A percentile compares a stretch with the other conserved stretches of the same genome.
Evolutionary conservation across 2,329 filamentous ascomycete species (phyloP).

Genomic region (Alternaria rosae): DNA sequence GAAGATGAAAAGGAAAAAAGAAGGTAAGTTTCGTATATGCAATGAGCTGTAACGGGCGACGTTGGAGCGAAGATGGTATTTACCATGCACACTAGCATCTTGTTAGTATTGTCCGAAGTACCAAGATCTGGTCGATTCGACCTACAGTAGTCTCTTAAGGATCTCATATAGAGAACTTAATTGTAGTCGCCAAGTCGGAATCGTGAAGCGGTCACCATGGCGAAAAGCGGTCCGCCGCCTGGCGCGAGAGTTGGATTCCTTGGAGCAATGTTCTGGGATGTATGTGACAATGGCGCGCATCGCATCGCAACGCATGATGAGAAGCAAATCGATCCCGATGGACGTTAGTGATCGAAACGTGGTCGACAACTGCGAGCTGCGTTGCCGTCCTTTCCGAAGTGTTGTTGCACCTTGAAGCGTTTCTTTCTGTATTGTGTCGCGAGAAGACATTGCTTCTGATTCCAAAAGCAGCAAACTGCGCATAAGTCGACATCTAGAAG

Average conservation of each 20-base stretch:
- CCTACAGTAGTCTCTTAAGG: neutral
- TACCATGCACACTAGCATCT: neutral
- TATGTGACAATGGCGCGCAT: neutral
- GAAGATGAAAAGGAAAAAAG: neutral
- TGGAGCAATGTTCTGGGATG: neutral
- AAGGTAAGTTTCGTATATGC: neutral
- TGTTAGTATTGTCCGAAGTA: neutral
- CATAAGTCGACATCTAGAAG: neutral
- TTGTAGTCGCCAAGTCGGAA: neutral
- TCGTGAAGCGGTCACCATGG: neutral
- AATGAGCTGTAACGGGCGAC: neutral
- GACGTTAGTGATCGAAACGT: neutral
- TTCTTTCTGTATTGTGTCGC: neutral
- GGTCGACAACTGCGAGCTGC: neutral
- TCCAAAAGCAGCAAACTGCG: neutral
- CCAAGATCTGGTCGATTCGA: neutral
- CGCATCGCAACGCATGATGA: neutral
- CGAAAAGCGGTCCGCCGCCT: neutral
- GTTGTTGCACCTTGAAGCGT: neutral
- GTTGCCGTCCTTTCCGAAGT: neutral
- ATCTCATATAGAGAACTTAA: neutral
- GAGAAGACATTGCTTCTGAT: neutral
- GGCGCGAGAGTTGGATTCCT: neutral
- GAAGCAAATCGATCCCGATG: neutral
- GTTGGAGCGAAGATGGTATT: neutral